These are phyloP conservation scores for Chrysochromulina tobinii DNA, from an alignment of 78 protist species.

Conservation along the genomic window DNA sequence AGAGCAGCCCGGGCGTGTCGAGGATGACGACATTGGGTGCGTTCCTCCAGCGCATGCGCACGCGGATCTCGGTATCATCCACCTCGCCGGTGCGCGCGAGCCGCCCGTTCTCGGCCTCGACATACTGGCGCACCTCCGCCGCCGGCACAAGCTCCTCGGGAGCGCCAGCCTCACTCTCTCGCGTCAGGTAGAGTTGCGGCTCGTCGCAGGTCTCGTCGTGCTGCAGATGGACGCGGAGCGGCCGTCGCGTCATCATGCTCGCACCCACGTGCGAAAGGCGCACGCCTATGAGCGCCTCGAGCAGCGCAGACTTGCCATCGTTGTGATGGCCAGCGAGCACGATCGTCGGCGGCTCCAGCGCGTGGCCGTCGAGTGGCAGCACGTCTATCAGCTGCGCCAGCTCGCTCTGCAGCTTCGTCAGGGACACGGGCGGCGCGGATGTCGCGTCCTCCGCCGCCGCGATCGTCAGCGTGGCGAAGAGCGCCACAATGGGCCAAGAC, in stretches of 20 bases:
- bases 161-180: not conserved
- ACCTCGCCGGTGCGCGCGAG: not conserved
- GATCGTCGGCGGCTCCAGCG: not conserved
- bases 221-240: not conserved
- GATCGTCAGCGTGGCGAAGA: too few relatives aligned
- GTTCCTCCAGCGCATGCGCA: not conserved
- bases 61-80: not conserved
- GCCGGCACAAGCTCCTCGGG: not conserved
- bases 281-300: not conserved
- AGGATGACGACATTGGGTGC: not conserved
- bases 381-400: too few relatives aligned
- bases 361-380: too few relatives aligned
- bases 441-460: too few relatives aligned
- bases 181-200: not conserved
- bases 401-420: too few relatives aligned
- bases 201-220: not conserved
- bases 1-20: not conserved
- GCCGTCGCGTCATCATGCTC: not conserved
- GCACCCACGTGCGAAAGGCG: not conserved
- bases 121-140: not conserved
- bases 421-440: too few relatives aligned
- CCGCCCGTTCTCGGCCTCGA: not conserved
- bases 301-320: not conserved
- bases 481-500: too few relatives aligned
- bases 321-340: not conserved